Percentiles rank a stretch among this genome's conserved stretches.
Evolutionary conservation across 352 stramenopile genomes (phyloP).

Genomic region (Pythium scleroteichum): DNA sequence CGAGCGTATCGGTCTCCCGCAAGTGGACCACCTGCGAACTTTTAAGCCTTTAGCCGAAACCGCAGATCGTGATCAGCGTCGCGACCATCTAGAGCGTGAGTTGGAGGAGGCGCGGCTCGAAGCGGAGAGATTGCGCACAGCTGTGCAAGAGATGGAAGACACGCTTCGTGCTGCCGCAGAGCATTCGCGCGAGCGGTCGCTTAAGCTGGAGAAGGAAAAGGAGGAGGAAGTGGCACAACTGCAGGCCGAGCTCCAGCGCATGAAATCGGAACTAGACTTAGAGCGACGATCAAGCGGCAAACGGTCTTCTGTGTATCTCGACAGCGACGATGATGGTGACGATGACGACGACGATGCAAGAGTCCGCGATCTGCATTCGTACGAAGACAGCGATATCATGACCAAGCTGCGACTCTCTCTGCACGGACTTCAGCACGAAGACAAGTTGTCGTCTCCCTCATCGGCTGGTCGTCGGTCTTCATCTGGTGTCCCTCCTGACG

Average conservation of each 20-base stretch:
- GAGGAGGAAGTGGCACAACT: slow-evolving; percentile 52
- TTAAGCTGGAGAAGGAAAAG: slow-evolving; percentile 63
- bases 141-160: slow-evolving; percentile 66
- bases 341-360: slow-evolving; percentile 14
- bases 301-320: slow-evolving; percentile 29
- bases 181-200: slow-evolving; percentile 52
- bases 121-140: slow-evolving; percentile 54
- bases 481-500: slow-evolving; percentile 1
- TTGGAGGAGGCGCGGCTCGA: slow-evolving; percentile 56
- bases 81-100: slow-evolving; percentile 53
- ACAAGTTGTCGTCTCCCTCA: slow-evolving; percentile 1
- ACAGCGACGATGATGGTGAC: slow-evolving; percentile 32
- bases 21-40: slow-evolving; percentile 64
- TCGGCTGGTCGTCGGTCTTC: too few species aligned
- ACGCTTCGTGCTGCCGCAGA: slow-evolving; percentile 45
- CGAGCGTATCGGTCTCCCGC: slow-evolving; percentile 59
- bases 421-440: slow-evolving; percentile 16
- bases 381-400: slow-evolving; percentile 28
- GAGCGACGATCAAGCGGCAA: slow-evolving; percentile 48
- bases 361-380: slow-evolving; percentile 9
- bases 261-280: slow-evolving; percentile 51
- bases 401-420: slow-evolving; percentile 26
- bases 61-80: slow-evolving; percentile 41
- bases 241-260: slow-evolving; percentile 46
- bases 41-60: slow-evolving; percentile 70